phyloP scores from a whole-genome alignment of 257 asterid species.

The Nicotiana tomentosiformis region DNA sequence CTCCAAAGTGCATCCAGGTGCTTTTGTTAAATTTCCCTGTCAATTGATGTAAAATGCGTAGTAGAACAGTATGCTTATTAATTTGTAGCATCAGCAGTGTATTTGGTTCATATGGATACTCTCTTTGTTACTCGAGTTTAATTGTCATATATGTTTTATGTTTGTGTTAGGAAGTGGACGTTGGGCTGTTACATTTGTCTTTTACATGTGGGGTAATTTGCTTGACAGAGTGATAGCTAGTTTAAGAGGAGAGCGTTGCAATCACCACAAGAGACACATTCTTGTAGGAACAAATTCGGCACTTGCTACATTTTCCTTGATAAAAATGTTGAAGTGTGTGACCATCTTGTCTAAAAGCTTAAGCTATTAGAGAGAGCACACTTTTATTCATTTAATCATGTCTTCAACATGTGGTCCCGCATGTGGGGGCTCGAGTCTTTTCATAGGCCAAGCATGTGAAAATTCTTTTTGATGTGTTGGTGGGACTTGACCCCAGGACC shows the following conservation, averaged over 20 bases:
- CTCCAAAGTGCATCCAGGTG: constrained; percentile 4
- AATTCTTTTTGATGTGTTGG: too few relatives aligned
- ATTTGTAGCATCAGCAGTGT: neutral
- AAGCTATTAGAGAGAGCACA: too few relatives aligned
- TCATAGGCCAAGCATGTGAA: too few relatives aligned
- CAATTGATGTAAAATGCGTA: neutral
- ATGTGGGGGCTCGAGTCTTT: too few relatives aligned
- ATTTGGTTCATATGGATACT: neutral
- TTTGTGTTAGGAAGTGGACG: too few relatives aligned
- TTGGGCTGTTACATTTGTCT: too few relatives aligned
- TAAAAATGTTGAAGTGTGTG: too few relatives aligned
- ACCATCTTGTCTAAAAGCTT: too few relatives aligned
- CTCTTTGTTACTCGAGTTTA: neutral
- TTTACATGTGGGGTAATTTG: neutral
- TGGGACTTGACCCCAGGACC: too few relatives aligned
- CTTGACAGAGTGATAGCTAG: neutral
- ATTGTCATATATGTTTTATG: neutral
- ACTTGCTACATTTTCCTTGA: neutral
- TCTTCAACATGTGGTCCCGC: too few relatives aligned
- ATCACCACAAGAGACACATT: neutral
- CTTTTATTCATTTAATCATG: too few relatives aligned
- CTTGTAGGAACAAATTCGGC: neutral
- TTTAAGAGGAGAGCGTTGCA: neutral
- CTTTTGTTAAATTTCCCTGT: neutral
- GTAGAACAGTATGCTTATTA: neutral